Conservation (phyloP, 192 early-diverging fungal species). For the Podila epicladia region DNA sequence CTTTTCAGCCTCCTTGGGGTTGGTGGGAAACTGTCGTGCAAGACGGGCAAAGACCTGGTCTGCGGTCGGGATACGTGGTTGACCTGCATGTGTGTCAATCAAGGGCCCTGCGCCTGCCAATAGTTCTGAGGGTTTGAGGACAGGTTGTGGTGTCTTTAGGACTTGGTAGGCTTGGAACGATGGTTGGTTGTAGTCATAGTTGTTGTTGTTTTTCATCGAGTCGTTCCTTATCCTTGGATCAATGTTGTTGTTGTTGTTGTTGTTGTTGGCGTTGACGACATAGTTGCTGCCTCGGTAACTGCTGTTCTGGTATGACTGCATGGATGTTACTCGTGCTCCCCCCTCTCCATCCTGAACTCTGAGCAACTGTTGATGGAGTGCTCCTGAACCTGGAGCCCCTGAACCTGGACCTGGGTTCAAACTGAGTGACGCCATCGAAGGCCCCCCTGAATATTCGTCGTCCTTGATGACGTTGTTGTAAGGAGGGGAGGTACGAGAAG, state of each 20-base stretch:
- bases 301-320: constrained; percentile 1
- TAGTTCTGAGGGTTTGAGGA: constrained; percentile 9
- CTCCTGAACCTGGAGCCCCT: not conserved
- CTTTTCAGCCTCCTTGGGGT: constrained; percentile 17
- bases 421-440: too few species aligned
- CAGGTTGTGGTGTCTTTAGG: not conserved
- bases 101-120: constrained; percentile 39
- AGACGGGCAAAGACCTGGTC: constrained; percentile 22
- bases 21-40: constrained; percentile 13
- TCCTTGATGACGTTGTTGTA: not conserved
- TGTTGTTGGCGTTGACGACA: constrained; percentile 2
- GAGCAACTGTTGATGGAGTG: not conserved
- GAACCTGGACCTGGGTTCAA: not conserved
- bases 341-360: not conserved
- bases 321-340: not conserved
- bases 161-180: not conserved
- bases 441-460: not conserved
- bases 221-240: not conserved
- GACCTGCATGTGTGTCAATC: constrained; percentile 9
- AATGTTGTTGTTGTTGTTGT: not conserved
- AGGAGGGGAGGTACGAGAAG: not conserved
- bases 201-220: not conserved
- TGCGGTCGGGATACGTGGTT: not conserved
- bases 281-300: constrained; percentile 2
- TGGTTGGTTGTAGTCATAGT: not conserved